Evolutionary conservation across 257 asterid genomes (phyloP).

Genomic region (Jasminum sambac): DNA sequence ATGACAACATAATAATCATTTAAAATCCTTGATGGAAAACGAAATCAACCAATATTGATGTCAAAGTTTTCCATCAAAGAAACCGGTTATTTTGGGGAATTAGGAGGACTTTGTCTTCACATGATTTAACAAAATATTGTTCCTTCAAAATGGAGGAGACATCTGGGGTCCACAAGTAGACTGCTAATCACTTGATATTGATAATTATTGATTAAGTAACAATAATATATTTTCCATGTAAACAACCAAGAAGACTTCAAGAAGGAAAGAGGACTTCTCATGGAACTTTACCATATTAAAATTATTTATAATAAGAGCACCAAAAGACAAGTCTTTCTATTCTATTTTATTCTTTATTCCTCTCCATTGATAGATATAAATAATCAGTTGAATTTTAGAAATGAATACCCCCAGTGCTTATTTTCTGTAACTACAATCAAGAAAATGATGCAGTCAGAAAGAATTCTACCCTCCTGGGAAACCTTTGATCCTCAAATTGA

Average conservation of each 20-base stretch:
- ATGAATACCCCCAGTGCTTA: conserved; percentile 18
- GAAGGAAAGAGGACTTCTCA: conserved; percentile 39
- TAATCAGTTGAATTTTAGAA: background rate
- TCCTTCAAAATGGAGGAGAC: conserved; percentile 29
- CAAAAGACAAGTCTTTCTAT: conserved; percentile 36
- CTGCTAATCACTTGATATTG: conserved; percentile 29
- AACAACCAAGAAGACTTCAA: conserved; percentile 43
- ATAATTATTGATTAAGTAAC: conserved; percentile 16
- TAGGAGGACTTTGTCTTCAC: background rate
- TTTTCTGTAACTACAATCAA: conserved; percentile 7
- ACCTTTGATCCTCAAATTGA: conserved; percentile 34
- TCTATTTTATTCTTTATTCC: conserved; percentile 1
- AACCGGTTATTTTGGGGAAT: conserved; percentile 7
- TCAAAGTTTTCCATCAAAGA: conserved; percentile 22
- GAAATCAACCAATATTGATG: background rate
- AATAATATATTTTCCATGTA: conserved; percentile 9
- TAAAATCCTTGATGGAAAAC: background rate
- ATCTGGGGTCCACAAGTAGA: conserved; percentile 28
- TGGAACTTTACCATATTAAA: conserved; percentile 35
- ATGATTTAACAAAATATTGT: conserved; percentile 14
- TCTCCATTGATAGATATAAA: conserved; percentile 3
- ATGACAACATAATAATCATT: background rate
- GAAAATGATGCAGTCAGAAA: too few relatives aligned
- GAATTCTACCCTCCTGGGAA: conserved; percentile 54
- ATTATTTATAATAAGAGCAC: conserved; percentile 15